Conservation (phyloP, 2,329 filamentous ascomycete genomes). For the Ophiocordyceps camponoti-saundersi region DNA sequence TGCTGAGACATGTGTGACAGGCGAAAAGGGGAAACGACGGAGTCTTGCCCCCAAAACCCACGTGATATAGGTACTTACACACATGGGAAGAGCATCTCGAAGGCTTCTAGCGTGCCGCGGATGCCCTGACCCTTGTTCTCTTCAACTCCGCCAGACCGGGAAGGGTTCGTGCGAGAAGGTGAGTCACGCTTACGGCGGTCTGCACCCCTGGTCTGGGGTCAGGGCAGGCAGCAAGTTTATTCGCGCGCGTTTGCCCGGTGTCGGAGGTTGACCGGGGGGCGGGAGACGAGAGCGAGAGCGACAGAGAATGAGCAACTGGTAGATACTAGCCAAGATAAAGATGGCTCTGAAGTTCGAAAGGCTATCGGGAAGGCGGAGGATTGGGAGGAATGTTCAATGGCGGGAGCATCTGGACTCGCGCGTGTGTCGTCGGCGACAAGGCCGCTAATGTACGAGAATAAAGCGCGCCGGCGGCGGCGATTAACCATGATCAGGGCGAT, state of each 20-base stretch:
- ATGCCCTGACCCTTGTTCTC: not conserved
- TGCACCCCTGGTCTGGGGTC: not conserved
- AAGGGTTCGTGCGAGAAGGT: not conserved
- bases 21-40: not conserved
- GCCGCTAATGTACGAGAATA: not conserved
- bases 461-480: not conserved
- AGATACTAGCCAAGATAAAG: not conserved
- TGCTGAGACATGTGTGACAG: not conserved
- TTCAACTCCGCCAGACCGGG: not conserved
- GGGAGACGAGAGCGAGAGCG: no score
- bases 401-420: not conserved
- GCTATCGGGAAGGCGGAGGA: not conserved
- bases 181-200: not conserved
- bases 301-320: no score
- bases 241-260: not conserved
- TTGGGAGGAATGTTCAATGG: not conserved
- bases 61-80: not conserved
- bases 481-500: not conserved
- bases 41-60: not conserved
- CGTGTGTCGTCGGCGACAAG: not conserved
- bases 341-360: not conserved
- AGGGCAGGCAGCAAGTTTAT: not conserved
- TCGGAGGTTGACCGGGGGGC: not conserved
- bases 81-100: not conserved
- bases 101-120: not conserved